Evolutionary conservation across 257 asterid genomes (phyloP).

Genomic region (Salvia rosmarinus): DNA sequence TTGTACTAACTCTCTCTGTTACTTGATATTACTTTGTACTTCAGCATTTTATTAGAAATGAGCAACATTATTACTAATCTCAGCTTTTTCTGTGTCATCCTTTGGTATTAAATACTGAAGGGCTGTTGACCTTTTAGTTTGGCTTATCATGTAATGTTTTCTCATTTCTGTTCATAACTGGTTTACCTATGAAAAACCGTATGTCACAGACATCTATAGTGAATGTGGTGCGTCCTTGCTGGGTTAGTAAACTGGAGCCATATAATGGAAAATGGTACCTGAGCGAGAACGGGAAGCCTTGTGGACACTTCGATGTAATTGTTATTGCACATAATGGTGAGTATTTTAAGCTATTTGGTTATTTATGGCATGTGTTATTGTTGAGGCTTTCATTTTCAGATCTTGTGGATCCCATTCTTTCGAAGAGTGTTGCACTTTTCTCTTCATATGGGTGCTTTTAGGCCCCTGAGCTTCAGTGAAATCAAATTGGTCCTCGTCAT

Average conservation of each 20-base stretch:
- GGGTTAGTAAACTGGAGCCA: constrained; percentile 88
- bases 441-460: neutral
- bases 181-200: constrained; percentile 26
- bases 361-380: constrained; percentile 14
- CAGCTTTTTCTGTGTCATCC: neutral
- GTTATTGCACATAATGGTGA: constrained; percentile 96
- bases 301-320: constrained; percentile 88
- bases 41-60: constrained; percentile 5
- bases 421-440: neutral
- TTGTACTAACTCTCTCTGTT: neutral
- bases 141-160: constrained; percentile 22
- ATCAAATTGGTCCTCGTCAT: neutral
- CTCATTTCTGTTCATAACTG: constrained; percentile 27
- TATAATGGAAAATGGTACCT: constrained; percentile 86
- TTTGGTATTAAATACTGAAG: constrained; percentile 12
- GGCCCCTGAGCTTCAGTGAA: neutral
- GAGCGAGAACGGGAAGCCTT: constrained; percentile 81
- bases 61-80: neutral
- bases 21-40: constrained; percentile 20
- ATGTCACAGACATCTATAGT: constrained; percentile 65
- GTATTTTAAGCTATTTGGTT: constrained; percentile 29
- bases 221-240: constrained; percentile 84
- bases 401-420: constrained; percentile 18
- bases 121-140: constrained; percentile 19
- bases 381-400: neutral